Evolutionary conservation across 352 stramenopile species (phyloP), one percentile per base, ranked within the genome.

Genomic region (Phytopythium helicoides): DNA sequence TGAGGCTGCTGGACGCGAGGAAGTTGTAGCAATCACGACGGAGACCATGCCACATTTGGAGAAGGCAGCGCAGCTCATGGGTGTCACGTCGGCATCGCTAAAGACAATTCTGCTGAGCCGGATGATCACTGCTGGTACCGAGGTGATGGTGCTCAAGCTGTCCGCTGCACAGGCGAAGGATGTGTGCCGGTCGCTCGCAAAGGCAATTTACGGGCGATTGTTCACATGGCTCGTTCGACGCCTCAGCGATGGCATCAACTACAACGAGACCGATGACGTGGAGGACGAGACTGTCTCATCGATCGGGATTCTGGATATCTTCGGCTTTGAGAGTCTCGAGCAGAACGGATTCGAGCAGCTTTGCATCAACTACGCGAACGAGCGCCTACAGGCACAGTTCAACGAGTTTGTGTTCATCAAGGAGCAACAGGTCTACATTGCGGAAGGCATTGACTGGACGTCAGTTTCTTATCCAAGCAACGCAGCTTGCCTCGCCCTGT

Each of bases 191-290:
- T 97, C 96, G 0, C 73, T 99, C 1, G 92, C 95, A 12, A 99
- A 99, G 63, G 87, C 94, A 11, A 94, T 98, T 10, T 99, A 99
- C 60, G 91, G 87, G 7, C 84, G 89, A 2, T 71, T 99, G 1
- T 99, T 99, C 70, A 85, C 89, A 26, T 98, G 91, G 76, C 86
- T 99, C 40, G 96, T 99, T 5, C 64, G 72, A 8, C 79, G 85
- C 23, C 56, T 95, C 22, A 92, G 79, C 50, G 81, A 90, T 38
- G 76, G 79, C n/a, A 93, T 91, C 46, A 90, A 92, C 47, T 89
- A 80, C 47, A 73, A 60, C 26, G 69, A 88, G 19, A 74, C 60
- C n/a, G 47, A 52, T 21, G 53, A 68, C 23, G 66, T 77, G 23
- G 60, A 72, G 23, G 66, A 80, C 35, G 69, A 81, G 12, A 61